phyloP scores from a whole-genome alignment of 345 rosid genomes.

The Eucalyptus marginata region DNA sequence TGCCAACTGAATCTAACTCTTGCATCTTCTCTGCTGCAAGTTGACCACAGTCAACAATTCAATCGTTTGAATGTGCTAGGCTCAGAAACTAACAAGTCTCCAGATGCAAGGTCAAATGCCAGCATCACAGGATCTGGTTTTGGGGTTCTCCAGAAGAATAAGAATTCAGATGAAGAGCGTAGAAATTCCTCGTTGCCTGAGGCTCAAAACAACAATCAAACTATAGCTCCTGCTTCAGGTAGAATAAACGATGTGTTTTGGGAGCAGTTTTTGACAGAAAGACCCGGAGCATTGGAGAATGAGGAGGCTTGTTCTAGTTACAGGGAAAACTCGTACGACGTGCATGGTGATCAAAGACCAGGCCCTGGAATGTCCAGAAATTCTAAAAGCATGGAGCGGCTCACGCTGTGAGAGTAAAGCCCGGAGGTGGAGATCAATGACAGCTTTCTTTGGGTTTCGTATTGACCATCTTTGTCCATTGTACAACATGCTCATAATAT shows the following conservation, averaged over 20 bases:
- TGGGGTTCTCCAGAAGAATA: conserved; percentile 1
- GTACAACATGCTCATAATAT: neutral
- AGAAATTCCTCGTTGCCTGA: conserved; percentile 18
- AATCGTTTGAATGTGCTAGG: conserved; percentile 5
- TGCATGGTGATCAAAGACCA: conserved; percentile 38
- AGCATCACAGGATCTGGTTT: conserved; percentile 18
- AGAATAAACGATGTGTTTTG: conserved; percentile 86
- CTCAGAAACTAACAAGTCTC: conserved; percentile 9
- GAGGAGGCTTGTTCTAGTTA: conserved; percentile 80
- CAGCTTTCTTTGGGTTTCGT: neutral
- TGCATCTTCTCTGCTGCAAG: conserved; percentile 71
- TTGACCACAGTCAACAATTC: conserved; percentile 23
- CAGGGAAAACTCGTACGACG: conserved; percentile 45
- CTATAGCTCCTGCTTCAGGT: conserved; percentile 33
- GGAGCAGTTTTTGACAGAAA: conserved; percentile 93
- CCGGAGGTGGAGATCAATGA: neutral
- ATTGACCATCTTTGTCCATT: neutral
- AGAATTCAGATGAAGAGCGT: conserved; percentile 1
- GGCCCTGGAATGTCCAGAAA: conserved; percentile 29
- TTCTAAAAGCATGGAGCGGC: conserved; percentile 44
- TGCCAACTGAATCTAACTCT: conserved; percentile 77
- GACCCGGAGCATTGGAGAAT: conserved; percentile 75
- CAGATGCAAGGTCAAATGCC: conserved; percentile 8
- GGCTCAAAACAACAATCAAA: conserved; percentile 26
- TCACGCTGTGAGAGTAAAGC: conserved; percentile 36